These are phyloP conservation scores for Perkinsus marinus DNA, from an alignment of 169 alveolate genomes.

Conservation along the genomic window DNA sequence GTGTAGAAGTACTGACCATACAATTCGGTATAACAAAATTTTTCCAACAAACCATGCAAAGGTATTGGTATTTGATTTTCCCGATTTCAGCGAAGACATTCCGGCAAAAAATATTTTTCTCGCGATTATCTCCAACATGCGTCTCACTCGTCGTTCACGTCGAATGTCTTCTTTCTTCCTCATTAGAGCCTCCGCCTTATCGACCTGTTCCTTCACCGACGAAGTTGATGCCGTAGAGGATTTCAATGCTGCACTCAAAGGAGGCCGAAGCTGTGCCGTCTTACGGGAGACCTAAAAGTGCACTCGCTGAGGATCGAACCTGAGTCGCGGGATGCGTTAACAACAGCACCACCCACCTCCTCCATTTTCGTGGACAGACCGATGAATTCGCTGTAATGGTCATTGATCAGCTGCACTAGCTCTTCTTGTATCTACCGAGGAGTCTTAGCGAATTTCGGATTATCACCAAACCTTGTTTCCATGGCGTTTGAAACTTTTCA, in stretches of 20 bases:
- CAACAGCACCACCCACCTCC: neutral
- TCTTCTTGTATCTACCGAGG: neutral
- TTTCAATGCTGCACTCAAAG: neutral
- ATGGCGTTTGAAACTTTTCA: neutral
- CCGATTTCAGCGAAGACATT: too few relatives aligned
- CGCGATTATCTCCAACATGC: too few relatives aligned
- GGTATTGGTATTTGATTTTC: too few relatives aligned
- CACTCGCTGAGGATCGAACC: neutral
- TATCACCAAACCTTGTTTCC: neutral
- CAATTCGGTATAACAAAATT: too few relatives aligned
- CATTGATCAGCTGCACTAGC: neutral
- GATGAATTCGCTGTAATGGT: neutral
- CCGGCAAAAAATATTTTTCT: too few relatives aligned
- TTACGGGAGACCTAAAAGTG: neutral
- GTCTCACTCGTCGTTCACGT: neutral
- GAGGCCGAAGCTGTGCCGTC: neutral
- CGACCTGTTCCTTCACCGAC: neutral
- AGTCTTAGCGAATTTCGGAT: neutral
- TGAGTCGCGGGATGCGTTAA: neutral
- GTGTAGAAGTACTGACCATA: too few relatives aligned
- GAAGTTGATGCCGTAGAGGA: neutral
- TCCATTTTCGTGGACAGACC: neutral
- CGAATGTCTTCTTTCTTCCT: neutral
- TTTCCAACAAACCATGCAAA: too few relatives aligned
- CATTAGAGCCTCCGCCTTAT: neutral